Evolutionary conservation across 176 grass and related monocot genomes (phyloP), one percentile per base, ranked within the genome.

Genomic region (Carex pumila): DNA sequence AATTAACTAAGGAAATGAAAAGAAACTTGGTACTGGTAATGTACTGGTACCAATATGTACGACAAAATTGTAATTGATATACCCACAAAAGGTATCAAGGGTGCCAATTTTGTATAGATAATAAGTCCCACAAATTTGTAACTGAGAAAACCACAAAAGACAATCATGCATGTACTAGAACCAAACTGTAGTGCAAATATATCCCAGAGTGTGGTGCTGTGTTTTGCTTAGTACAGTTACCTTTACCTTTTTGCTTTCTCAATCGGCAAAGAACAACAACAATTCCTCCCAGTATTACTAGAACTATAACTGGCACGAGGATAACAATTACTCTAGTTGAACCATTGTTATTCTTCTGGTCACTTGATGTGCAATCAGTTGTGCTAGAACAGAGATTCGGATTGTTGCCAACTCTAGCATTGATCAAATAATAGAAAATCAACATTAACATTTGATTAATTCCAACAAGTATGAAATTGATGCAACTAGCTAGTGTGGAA

Each of bases 361-460:
- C 68, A 12, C 66, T 30, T 7, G 25, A 22, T 25, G 56, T 14
- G 72, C 90, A 90, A 30, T 49, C 12, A 61, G 19, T 47, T 59
- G 19, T 30, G 54, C 80, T 57, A 31, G 31, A 59, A 60, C 87
- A 91, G 13, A 85, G 30, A 84, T 89, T 65, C 71, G 61, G 15
- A 30, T 88, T 88, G 39, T 91, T 80, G 9, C 6, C 61, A 57
- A 72, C 85, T 88, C 92, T 94, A 71, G 17, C 19, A 94, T 89
- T 11, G 85, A 32, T 41, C 6, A 6, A 63, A 64, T n/a, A 57
- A 55, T 60, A 62, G 30, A 13, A 29, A n/a, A n/a, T 30, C 11
- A 50, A 39, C 43, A n/a, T 39, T 84, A 1, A 0, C 14, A 58
- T 54, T 53, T 12, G 56, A 65, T 76, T 82, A 13, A 62, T 39